phyloP scores from a whole-genome alignment of 2,329 filamentous ascomycete genomes.

The Sarocladium oryzae region DNA sequence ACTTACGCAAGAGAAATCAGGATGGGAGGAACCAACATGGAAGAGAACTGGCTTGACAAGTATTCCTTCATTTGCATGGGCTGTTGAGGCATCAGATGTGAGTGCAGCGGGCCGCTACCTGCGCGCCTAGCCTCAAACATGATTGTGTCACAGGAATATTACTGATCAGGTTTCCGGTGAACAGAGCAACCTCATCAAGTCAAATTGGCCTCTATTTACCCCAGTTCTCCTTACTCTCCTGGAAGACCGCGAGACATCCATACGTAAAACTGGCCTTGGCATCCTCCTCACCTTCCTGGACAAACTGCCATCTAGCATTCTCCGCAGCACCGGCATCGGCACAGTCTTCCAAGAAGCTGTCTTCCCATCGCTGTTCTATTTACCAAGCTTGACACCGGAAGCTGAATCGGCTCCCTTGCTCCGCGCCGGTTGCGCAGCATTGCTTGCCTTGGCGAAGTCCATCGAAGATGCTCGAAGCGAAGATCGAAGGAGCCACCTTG shows the following conservation, averaged over 20 bases:
- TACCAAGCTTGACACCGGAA: constrained; percentile 72
- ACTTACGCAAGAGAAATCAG: background rate
- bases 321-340: constrained; percentile 58
- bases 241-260: constrained; percentile 51
- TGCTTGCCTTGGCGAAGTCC: constrained; percentile 48
- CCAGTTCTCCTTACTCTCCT: constrained; percentile 64
- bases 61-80: constrained; percentile 41
- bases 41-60: constrained; percentile 16
- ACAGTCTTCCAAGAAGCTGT: constrained; percentile 63
- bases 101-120: constrained; percentile 15
- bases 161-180: too few relatives aligned
- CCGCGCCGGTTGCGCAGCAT: constrained; percentile 55
- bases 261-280: constrained; percentile 50
- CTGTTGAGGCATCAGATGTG: constrained; percentile 44
- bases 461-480: constrained; percentile 18
- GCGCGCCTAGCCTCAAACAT: background rate
- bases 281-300: constrained; percentile 49
- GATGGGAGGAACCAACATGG: constrained; percentile 16
- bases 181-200: constrained; percentile 37
- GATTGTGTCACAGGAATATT: too few relatives aligned
- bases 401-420: constrained; percentile 62
- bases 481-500: constrained; percentile 35
- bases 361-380: constrained; percentile 64
- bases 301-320: constrained; percentile 43
- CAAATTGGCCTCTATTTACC: constrained; percentile 61